Base-by-base conservation (phyloP, 352 stramenopile genomes). In the Phytophthora fragariaefolia region DNA sequence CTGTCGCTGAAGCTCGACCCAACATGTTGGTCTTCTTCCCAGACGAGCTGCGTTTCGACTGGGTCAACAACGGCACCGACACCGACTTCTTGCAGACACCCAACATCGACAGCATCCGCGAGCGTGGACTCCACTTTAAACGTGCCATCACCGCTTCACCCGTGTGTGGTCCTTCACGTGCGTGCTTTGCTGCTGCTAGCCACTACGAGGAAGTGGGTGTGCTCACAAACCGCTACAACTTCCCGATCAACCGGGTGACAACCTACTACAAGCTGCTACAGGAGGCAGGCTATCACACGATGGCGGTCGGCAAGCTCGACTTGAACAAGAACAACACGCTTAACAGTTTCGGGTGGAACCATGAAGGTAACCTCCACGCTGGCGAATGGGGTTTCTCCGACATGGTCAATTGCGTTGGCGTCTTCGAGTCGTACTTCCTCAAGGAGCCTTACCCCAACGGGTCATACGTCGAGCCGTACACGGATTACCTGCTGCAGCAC, bases 21-120 rank as follows among this genome's bases (percentile, higher is more conserved):
- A 77, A 77, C 60, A 77, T 77, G 18, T 48, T 77, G 23, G 70
- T 74, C n/a, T 70, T 77, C 40, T 77, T 77, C 65, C 70, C 65
- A 1, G 65, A 77, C 17, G 59, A 77, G 12, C 53, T 78, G 38
- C 66, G 66, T 26, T 67, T 71, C 57, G 70, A 77, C 70, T 74
- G 70, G 70, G 60, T 75, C 40, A 77, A 77, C 52, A 77, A 74
- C 51, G 66, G 70, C 38, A 74, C 66, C 9, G 51, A 52, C 23
- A 52, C 65, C n/a, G 70, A 77, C 43, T 77, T 77, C 53, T 61
- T 77, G 12, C 18, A 66, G 22, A 77, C 70, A 17, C 70, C 70
- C 9, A 66, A 75, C 52, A 75, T 77, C 27, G 70, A 77, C 60
- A 66, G 55, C 23, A 67, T 77, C 34, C 71, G 71, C 3, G 52